Evolutionary conservation across 2,329 filamentous ascomycete species (phyloP).

Genomic region (Biscogniauxia marginata): DNA sequence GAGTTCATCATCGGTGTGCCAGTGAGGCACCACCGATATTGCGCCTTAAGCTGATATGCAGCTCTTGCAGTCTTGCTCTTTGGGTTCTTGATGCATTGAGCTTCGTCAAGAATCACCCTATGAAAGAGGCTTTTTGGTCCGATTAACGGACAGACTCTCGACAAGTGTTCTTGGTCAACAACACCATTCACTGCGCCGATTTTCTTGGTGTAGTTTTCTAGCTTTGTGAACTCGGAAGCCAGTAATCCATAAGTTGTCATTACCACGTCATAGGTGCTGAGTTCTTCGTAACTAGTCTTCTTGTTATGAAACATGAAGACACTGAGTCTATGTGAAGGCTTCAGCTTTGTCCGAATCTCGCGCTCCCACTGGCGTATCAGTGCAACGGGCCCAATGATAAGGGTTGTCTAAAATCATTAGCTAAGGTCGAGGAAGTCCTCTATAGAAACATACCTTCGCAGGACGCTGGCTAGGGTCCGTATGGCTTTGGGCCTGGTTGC

Average conservation of each 20-base stretch:
- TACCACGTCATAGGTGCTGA: constrained; percentile 69
- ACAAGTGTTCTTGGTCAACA: constrained; percentile 38
- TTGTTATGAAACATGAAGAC: constrained; percentile 71
- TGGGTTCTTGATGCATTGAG: constrained; percentile 78
- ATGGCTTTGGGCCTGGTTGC: constrained; percentile 37
- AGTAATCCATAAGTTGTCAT: constrained; percentile 76
- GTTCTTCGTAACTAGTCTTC: constrained; percentile 55
- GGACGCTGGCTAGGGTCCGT: constrained; percentile 48
- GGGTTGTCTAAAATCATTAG: constrained; percentile 53
- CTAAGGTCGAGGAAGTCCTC: background rate
- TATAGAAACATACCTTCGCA: constrained; percentile 26
- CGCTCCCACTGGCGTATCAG: constrained; percentile 82
- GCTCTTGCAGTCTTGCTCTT: constrained; percentile 61
- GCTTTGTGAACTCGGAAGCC: constrained; percentile 63
- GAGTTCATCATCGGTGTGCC: constrained; percentile 90
- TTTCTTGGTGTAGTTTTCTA: constrained; percentile 52
- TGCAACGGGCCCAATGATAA: constrained; percentile 79
- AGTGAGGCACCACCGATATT: constrained; percentile 71
- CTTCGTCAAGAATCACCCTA: constrained; percentile 74
- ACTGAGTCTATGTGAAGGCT: constrained; percentile 54
- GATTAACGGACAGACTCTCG: constrained; percentile 54
- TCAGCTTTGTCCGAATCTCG: constrained; percentile 72
- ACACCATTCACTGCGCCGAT: constrained; percentile 40
- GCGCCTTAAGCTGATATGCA: constrained; percentile 55
- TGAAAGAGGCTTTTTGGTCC: constrained; percentile 62